These are phyloP conservation scores for Conoideocrella luteorostrata DNA, from an alignment of 2,329 filamentous ascomycete species.

Conservation along the genomic window DNA sequence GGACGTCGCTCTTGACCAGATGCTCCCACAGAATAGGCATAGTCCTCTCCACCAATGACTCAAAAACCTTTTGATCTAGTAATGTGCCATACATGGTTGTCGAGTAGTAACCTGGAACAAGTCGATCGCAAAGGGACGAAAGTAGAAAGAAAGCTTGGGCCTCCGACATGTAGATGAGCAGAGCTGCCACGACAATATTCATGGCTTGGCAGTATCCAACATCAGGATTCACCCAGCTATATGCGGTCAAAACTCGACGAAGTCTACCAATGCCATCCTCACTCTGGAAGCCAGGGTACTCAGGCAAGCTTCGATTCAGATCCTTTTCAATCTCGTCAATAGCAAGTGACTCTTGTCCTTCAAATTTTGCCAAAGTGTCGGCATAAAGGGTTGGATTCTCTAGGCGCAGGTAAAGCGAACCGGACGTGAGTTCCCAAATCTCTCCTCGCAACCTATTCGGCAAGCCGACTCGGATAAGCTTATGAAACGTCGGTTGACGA, in stretches of 20 bases:
- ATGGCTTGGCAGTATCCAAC: slow-evolving; percentile 99
- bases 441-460: slow-evolving; percentile 90
- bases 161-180: slow-evolving; percentile 98
- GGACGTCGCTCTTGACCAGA: slow-evolving; percentile 92
- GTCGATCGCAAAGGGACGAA: slow-evolving; percentile 82
- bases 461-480: slow-evolving; percentile 89
- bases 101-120: slow-evolving; percentile 95
- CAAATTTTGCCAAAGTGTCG: slow-evolving; percentile 77
- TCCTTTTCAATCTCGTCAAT: slow-evolving; percentile 99
- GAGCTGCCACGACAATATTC: slow-evolving; percentile 98
- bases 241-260: slow-evolving; percentile 86
- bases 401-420: slow-evolving; percentile 80
- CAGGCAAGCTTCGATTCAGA: slow-evolving; percentile 88
- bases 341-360: slow-evolving; percentile 82
- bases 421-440: slow-evolving; percentile 92
- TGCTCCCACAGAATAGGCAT: slow-evolving; percentile 99
- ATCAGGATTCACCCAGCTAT: slow-evolving; percentile 93
- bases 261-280: slow-evolving; percentile 89
- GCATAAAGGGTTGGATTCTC: slow-evolving; percentile 78
- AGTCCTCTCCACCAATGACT: slow-evolving; percentile 95
- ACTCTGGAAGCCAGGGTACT: slow-evolving; percentile 95
- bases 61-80: slow-evolving; percentile 94
- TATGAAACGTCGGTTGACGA: slow-evolving; percentile 94
- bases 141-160: slow-evolving; percentile 91
- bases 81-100: slow-evolving; percentile 99